Conservation (phyloP, 1,284 basidiomycete genomes). For the Peniophora sp. region DNA sequence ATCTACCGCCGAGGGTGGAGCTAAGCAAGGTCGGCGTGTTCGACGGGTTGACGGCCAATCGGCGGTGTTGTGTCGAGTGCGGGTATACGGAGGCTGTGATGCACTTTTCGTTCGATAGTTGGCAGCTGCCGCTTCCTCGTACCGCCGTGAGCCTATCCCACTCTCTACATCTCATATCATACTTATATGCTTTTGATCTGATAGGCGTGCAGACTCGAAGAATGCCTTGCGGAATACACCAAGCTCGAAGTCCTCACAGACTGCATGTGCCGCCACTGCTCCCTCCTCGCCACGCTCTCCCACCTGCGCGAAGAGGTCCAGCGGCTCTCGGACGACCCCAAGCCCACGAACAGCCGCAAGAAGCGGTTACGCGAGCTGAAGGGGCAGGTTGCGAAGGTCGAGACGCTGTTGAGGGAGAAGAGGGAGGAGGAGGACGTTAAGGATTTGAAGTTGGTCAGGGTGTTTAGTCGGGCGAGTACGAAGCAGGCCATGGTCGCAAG, state of each 20-base stretch:
- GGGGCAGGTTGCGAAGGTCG: slow-evolving; percentile 49
- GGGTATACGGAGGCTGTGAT: slow-evolving; percentile 86
- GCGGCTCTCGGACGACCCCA: slow-evolving; percentile 37
- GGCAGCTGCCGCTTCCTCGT: slow-evolving; percentile 72
- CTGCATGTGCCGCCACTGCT: slow-evolving; percentile 79
- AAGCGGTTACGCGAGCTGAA: slow-evolving; percentile 63
- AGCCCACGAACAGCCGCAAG: slow-evolving; percentile 56
- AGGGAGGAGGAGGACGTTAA: slow-evolving; percentile 75
- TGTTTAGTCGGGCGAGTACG: slow-evolving; percentile 67
- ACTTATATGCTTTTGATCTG: slow-evolving; percentile 1
- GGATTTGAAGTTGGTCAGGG: slow-evolving; percentile 67
- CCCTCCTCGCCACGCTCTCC: slow-evolving; percentile 60
- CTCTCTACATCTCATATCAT: background rate
- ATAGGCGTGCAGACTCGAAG: slow-evolving; percentile 58
- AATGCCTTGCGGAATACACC: slow-evolving; percentile 78
- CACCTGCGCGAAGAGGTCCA: slow-evolving; percentile 53
- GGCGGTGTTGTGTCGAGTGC: slow-evolving; percentile 73
- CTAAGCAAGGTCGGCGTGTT: slow-evolving; percentile 47
- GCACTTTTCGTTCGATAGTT: slow-evolving; percentile 79
- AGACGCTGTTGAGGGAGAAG: slow-evolving; percentile 60
- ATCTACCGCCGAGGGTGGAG: background rate
- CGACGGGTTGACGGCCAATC: slow-evolving; percentile 76
- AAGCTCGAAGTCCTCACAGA: slow-evolving; percentile 74
- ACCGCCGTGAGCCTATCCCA: slow-evolving; percentile 31
- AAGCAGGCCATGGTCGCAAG: slow-evolving; percentile 85